Evolutionary conservation across 495 filamentous ascomycete species (phyloP), one percentile per base, ranked within the genome.

Genomic region (Recurvomyces mirabilis): DNA sequence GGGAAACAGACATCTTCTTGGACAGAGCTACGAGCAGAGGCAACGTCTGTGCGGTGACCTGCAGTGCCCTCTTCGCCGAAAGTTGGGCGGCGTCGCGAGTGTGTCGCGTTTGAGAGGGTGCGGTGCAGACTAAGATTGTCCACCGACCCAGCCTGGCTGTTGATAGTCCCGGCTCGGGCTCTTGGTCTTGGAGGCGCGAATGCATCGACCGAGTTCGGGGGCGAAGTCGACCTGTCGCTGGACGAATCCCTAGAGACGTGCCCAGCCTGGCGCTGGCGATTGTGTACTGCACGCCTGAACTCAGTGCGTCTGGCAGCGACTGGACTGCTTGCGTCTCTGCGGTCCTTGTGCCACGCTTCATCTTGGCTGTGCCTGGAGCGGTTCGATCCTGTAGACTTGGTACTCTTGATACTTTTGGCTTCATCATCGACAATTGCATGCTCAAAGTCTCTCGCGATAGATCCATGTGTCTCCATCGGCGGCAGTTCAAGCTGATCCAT

Each of bases 121-220:
- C 83, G 78, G 43, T 84, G 76, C 18, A 88, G 66, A 26, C 78
- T 68, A 12, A 73, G 67, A 31, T 79, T 75, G 14, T 77, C 43
- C 24, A 73, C 69, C 4, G 77, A 76, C 40, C 69, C 30, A 1
- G 53, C 67, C 48, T 70, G 70, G 62, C 78, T 82, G 47, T 73
- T 76, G 28, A 78, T 43, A 2, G 78, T 82, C 25, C 74, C 75
- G 25, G 77, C 75, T 34, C 76, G 71, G 7, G 77, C 74, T 35
- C 77, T 72, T 47, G 76, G 72, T 62, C 69, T 68, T 29, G 75
- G 75, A 50, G 91, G 86, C 3, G 89, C 93, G 61, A 98, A 98
- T 13, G 91, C 91, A 61, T 95, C 89, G 19, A 98, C 91, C 2
- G 91, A 98, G 60, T 95, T 96, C 1, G 91, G 88, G 10, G 87